A percentile compares a stretch with the other conserved stretches of the same genome.
Conservation (phyloP, 1,284 basidiomycete species). For the Amylostereum areolatum region DNA sequence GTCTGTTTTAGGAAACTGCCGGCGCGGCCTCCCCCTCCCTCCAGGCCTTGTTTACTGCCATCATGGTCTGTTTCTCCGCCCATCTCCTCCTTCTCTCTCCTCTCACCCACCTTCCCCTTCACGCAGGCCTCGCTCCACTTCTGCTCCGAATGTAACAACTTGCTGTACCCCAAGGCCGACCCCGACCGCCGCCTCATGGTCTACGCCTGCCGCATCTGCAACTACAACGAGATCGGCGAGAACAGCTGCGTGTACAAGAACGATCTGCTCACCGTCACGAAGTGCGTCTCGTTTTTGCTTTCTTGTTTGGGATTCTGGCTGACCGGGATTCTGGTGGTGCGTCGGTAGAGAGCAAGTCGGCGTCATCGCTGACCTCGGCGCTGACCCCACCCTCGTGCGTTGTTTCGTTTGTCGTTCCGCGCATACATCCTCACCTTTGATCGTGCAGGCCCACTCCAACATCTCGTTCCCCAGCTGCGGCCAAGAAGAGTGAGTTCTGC, state of each 20-base stretch:
- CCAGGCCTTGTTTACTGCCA: no score
- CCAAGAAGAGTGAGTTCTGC: constrained; percentile 52
- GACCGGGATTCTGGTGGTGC: no score
- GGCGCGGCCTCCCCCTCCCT: no score
- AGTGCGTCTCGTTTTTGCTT: constrained; percentile 63
- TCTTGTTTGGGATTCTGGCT: neutral
- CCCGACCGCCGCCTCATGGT: constrained; percentile 82
- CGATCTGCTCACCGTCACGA: constrained; percentile 89
- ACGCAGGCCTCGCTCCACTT: constrained; percentile 73
- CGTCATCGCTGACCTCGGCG: constrained; percentile 83
- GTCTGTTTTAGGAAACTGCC: no score
- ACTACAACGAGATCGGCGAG: constrained; percentile 80
- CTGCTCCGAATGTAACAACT: constrained; percentile 91
- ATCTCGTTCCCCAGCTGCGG: constrained; percentile 67
- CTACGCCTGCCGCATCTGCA: constrained; percentile 91
- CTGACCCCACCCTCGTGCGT: constrained; percentile 85
- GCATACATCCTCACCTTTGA: neutral
- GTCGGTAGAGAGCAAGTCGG: constrained; percentile 83
- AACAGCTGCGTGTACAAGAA: constrained; percentile 92
- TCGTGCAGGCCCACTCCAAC: constrained; percentile 60
- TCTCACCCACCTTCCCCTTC: no score
- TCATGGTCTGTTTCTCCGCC: no score
- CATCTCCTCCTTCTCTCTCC: no score
- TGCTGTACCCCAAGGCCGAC: constrained; percentile 91
- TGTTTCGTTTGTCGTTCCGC: constrained; percentile 1